A percentile compares a stretch with the other conserved stretches of the same genome.
These are phyloP conservation scores for Trichothecium roseum DNA, from an alignment of 2,329 filamentous ascomycete genomes.

Conservation along the genomic window DNA sequence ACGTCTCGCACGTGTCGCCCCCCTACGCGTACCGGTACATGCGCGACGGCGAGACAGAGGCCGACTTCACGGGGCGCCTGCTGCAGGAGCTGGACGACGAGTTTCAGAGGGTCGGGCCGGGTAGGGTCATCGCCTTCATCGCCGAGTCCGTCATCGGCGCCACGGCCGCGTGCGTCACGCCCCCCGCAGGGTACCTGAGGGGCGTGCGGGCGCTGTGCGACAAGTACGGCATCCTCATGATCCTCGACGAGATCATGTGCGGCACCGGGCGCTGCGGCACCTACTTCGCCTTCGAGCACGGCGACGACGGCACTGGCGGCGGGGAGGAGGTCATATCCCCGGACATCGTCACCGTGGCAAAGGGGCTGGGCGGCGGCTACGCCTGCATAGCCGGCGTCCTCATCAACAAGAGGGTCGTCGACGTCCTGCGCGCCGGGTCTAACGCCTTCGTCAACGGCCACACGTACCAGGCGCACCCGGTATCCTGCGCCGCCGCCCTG, in stretches of 20 bases:
- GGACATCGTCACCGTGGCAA: constrained; percentile 49
- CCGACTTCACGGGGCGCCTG: constrained; percentile 27
- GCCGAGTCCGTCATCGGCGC: constrained; percentile 39
- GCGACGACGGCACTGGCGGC: no score
- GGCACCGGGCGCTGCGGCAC: constrained; percentile 52
- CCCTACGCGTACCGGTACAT: constrained; percentile 13
- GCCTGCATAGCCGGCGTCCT: constrained; percentile 44
- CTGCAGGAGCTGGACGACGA: constrained; percentile 35
- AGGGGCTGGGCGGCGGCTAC: constrained; percentile 48
- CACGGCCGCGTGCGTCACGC: constrained; percentile 38
- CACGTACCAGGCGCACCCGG: constrained; percentile 34
- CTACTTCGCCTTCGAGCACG: constrained; percentile 37
- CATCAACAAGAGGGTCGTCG: constrained; percentile 35
- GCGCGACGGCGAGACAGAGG: constrained; percentile 21
- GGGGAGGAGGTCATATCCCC: constrained; percentile 24
- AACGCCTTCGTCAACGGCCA: constrained; percentile 45
- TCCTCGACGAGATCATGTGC: constrained; percentile 58
- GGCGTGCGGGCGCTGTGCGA: constrained; percentile 43
- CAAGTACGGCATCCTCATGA: constrained; percentile 42
- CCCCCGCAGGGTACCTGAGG: constrained; percentile 42
- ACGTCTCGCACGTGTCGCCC: constrained; percentile 16
- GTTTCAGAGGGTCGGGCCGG: constrained; percentile 31
- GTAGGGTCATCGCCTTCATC: constrained; percentile 36
- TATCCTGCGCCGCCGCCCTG: constrained; percentile 25
- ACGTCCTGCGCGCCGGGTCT: constrained; percentile 34